Base-by-base conservation (phyloP, 441 rosid species). In the Viola pubescens region DNA sequence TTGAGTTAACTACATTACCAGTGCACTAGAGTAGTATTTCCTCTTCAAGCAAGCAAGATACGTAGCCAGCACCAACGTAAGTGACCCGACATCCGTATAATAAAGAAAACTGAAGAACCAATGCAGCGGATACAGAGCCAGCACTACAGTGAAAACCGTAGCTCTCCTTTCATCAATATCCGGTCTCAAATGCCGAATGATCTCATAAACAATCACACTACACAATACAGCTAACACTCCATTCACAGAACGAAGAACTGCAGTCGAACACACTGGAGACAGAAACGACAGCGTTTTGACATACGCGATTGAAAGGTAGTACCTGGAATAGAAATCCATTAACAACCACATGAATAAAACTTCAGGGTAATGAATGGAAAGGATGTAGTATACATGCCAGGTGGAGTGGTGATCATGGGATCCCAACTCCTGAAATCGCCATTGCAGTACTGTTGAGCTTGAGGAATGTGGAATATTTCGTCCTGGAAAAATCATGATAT, bases 361-460 rank as follows among this genome's bases (percentile, higher is more conserved):
- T 11, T 5, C 11, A 9, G 7, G 26, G 39, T n/a, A 19, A 44
- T 37, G 1, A 3, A 4, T 8, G 48, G 48, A 0, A 6, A 8
- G 60, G 9, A 44, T 7, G 55, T 43, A 63, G 6, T 7, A 14
- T 81, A 89, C 97, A 92, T 61, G 75, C 96, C 98, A 79, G 97
- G 97, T 39, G 97, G 97, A 40, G 97, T 89, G 52, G 98, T 92
- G 69, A 89, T 89, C 98, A 86, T 92, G 63, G 98, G 98, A 73
- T 92, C 92, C 97, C 98, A 89, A 62, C 87, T 89, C 68, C 65
- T 78, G 62, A 92, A 83, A 73, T 87, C 66, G 6, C 91, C 92
- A 53, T 73, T 77, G 76, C 97, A 89, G 71, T 87, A 92, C 58
- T 79, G 77, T 66, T 86, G 91, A 76, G 84, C 91, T 55, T 89